Base-by-base conservation (phyloP, 1,139 yeast species). In the Scheffersomyces titani region DNA sequence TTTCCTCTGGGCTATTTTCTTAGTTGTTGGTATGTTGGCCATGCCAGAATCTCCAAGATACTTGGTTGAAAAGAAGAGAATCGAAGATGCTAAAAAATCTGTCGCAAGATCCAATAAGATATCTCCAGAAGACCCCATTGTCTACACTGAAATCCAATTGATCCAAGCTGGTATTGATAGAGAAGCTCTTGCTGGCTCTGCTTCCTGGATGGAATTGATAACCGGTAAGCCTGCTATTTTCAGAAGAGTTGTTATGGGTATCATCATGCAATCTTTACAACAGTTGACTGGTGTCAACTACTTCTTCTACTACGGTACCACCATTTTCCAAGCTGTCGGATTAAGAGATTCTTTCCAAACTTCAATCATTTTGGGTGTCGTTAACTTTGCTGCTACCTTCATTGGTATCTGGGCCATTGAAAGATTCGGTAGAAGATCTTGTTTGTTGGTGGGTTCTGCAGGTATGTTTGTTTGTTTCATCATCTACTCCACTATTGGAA, bases 251-350 rank as follows among this genome's bases (percentile, higher is more conserved):
- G 47, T 65, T 20, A 59, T 69, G 61, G 96, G 96, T 70, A 75
- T 87, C 57, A 69, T 86, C 73, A 72, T 89, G 64, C 89, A 87
- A 80, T 80, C 89, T 19, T 74, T 89, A 65, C 94, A 89, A 76
- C 96, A 89, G 75, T 81, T 89, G 65, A 86, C 92, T 61, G 96
- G 96, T 82, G 83, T 85, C 71, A 89, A 89, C 79, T 89, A 88
- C 74, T 88, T 89, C 78, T 89, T 89, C 82, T 89, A 89, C 79
- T 89, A 88, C 65, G 92, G 92, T 73, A 89, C 93, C 59, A 84
- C 90, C 55, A 82, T 89, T 68, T 89, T 89, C 84, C 74, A 84
- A 67, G 88, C 94, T 63, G 91, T 89, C 62, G 96, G 96, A 65
- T 74, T 89, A 71, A 65, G 75, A 60, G 92, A 88, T 72, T 85